phyloP scores from a whole-genome alignment of 177 flowering plant genomes.

The Tripterygium wilfordii region DNA sequence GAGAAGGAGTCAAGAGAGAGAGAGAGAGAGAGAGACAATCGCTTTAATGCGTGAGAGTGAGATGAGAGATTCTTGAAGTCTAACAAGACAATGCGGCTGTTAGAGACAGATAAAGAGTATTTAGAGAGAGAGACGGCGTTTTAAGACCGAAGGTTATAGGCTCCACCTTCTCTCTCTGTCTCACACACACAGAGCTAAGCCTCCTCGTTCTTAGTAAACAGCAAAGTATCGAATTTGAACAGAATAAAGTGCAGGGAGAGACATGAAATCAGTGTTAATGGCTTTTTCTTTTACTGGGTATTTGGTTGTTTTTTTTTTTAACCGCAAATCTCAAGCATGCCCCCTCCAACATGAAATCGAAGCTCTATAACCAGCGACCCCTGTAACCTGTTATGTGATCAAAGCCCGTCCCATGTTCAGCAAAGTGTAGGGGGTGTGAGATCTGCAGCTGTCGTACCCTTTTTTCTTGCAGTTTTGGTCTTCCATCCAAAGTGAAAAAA shows the following conservation, averaged over 20 bases:
- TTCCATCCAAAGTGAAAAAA: slow-evolving; percentile 28
- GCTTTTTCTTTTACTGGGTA: background rate
- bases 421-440: slow-evolving; percentile 19
- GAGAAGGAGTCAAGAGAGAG: background rate
- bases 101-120: slow-evolving; percentile 21
- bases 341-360: no score
- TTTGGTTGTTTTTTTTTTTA: background rate
- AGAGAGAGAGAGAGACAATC: slow-evolving; percentile 9
- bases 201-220: slow-evolving; percentile 37
- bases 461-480: slow-evolving; percentile 18
- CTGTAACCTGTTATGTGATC: no score
- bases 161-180: slow-evolving; percentile 9
- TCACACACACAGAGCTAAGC: slow-evolving; percentile 16
- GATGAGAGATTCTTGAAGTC: slow-evolving; percentile 27
- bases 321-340: background rate
- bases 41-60: slow-evolving; percentile 22
- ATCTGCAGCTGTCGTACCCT: slow-evolving; percentile 8
- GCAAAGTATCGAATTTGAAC: slow-evolving; percentile 42
- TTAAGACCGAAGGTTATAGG: slow-evolving; percentile 5
- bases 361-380: no score
- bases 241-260: slow-evolving; percentile 35
- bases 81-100: slow-evolving; percentile 41
- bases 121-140: slow-evolving; percentile 15
- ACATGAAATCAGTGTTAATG: slow-evolving; percentile 3
- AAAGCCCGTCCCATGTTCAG: slow-evolving; percentile 26